Percentiles rank a stretch among this genome's conserved stretches.
Conservation (phyloP, 345 rosid species). For the Triadica sebifera region DNA sequence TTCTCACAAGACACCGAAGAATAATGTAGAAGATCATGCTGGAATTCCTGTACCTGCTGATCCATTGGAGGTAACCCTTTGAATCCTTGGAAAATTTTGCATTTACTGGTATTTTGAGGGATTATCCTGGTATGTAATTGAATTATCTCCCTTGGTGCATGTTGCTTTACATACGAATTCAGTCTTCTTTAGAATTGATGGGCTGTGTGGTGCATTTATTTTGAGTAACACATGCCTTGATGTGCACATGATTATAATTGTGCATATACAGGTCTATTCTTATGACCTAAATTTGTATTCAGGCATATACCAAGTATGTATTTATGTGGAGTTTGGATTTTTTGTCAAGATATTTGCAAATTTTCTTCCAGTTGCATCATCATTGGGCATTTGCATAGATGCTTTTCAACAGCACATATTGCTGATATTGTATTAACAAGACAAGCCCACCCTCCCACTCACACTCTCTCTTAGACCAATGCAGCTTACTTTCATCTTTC, state of each 20-base stretch:
- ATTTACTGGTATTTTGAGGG: background rate
- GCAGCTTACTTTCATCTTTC: background rate
- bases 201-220: background rate
- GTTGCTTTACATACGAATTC: background rate
- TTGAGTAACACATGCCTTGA: background rate
- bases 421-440: slow-evolving; percentile 2
- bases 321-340: background rate
- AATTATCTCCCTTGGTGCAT: background rate
- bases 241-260: slow-evolving; percentile 4
- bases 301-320: background rate
- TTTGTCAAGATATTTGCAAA: background rate
- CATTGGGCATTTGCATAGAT: background rate
- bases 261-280: background rate
- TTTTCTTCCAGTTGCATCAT: background rate
- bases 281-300: background rate
- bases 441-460: background rate
- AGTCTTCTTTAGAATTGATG: background rate
- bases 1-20: slow-evolving; percentile 37
- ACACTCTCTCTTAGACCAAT: background rate
- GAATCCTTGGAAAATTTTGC: background rate
- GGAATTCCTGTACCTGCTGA: slow-evolving; percentile 57
- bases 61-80: slow-evolving; percentile 73
- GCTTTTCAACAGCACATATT: background rate
- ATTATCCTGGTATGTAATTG: background rate
- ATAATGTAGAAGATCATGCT: slow-evolving; percentile 40